Evolutionary conservation across 306 rosid species (phyloP), one percentile per base, ranked within the genome.

Genomic region (Psophocarpus tetragonolobus): DNA sequence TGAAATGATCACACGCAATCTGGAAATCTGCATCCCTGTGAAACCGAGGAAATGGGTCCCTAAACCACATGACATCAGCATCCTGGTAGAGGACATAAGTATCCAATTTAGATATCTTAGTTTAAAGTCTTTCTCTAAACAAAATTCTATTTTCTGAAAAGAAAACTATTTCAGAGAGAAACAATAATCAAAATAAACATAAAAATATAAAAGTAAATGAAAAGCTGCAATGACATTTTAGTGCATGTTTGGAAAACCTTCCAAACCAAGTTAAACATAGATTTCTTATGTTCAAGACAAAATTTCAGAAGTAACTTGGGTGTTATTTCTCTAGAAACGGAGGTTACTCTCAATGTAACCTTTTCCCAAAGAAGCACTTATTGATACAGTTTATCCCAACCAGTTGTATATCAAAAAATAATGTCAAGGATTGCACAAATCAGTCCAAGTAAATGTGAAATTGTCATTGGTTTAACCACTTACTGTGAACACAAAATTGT

Each of bases 21-120:
- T 95, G 99, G 84, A 95, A 88, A 90, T 95, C 99, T 39, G 91
- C 91, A 56, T 87, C 88, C 5, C 13, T 44, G 69, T 88, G 81
- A 84, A 95, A 90, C 71, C 36, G 84, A n/a, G 97, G 99, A 87
- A 95, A 92, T 62, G 99, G 99, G 54, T 95, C 82, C 83, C 97
- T 91, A 81, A 95, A 88, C 97, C 99, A 95, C 99, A 95, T 92
- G 87, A 91, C 70, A 85, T 95, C 99, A 72, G 91, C 99, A 92
- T 95, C 99, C 97, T 95, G 89, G 47, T 83, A 79, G 81, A 77
- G 66, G 58, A 79, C 57, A 70, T 38, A 65, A 20, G 50, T 56
- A 73, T 67, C 26, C 3, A 68, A 73, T 51, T 75, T 44, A 80
- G 78, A 60, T 54, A 44, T 54, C 39, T 74, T 66, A 41, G 6